phyloP scores from a whole-genome alignment of 768 basidiomycete genomes.

The Mycena rebaudengoi region DNA sequence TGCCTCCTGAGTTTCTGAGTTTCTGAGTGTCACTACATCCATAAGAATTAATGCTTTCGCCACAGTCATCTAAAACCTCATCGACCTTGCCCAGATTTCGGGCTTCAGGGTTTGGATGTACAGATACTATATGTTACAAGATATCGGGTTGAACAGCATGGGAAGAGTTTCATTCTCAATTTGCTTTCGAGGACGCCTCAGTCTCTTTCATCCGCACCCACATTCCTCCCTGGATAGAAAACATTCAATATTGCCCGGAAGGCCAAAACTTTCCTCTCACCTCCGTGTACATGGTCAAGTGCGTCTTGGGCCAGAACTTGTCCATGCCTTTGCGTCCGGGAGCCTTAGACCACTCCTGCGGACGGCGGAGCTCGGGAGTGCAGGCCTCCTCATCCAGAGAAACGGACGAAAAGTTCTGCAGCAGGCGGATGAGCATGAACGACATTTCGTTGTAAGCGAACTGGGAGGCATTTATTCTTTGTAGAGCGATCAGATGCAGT shows the following conservation, averaged over 20 bases:
- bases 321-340: conserved; percentile 44
- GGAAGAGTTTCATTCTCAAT: too few species aligned
- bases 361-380: conserved; percentile 38
- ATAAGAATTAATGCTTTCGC: too few species aligned
- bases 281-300: conserved; percentile 46
- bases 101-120: too few species aligned
- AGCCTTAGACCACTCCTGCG: conserved; percentile 43
- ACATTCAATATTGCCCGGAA: background rate
- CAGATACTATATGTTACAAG: too few species aligned
- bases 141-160: too few species aligned
- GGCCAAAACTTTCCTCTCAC: background rate
- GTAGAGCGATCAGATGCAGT: background rate
- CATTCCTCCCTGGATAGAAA: background rate
- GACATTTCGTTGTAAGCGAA: conserved; percentile 31
- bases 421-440: conserved; percentile 41
- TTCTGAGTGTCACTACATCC: too few species aligned
- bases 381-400: conserved; percentile 44
- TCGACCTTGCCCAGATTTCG: too few species aligned
- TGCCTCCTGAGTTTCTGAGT: too few species aligned
- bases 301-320: conserved; percentile 39
- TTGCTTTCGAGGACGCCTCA: background rate
- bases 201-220: conserved; percentile 16
- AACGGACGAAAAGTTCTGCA: conserved; percentile 50
- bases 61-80: too few species aligned
- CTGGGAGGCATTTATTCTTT: background rate